A percentile compares a stretch with the other conserved stretches of the same genome.
These are phyloP conservation scores for Tinospora cordifolia DNA, from an alignment of 164 flowering plant genomes.

Conservation along the genomic window DNA sequence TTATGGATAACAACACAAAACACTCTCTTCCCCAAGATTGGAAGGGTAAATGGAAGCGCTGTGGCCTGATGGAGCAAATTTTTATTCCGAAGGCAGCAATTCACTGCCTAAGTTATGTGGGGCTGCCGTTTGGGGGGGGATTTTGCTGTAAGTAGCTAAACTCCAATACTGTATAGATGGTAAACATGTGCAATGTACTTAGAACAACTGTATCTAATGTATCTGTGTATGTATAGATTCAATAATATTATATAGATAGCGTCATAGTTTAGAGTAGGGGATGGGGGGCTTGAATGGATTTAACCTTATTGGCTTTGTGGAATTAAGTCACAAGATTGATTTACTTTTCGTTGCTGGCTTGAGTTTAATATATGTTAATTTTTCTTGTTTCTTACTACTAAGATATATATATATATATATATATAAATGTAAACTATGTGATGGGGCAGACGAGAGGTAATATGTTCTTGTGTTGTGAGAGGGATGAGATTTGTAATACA, in stretches of 20 bases:
- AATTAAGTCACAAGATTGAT: no score
- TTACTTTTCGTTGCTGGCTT: no score
- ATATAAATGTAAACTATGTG: no score
- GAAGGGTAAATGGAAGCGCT: not conserved
- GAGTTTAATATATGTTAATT: no score
- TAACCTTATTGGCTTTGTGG: no score
- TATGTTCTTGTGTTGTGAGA: no score
- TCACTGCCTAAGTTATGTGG: not conserved
- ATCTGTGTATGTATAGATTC: slow-evolving; percentile 2
- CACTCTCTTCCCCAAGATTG: not conserved
- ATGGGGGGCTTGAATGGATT: no score
- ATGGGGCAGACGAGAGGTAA: no score
- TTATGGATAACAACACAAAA: not conserved
- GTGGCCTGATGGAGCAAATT: not conserved
- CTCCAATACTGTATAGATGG: not conserved
- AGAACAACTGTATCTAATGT: not conserved
- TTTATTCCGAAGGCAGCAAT: not conserved
- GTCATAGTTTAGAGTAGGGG: not conserved
- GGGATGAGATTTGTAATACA: no score
- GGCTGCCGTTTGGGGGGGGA: not conserved
- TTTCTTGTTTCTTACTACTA: no score
- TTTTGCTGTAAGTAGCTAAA: slow-evolving; percentile 1
- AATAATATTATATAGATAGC: not conserved
- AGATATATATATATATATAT: no score
- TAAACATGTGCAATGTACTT: not conserved